Evolutionary conservation across 2,329 filamentous ascomycete genomes (phyloP), one percentile per base, ranked within the genome.

Genomic region (Botryotinia narcissicola): DNA sequence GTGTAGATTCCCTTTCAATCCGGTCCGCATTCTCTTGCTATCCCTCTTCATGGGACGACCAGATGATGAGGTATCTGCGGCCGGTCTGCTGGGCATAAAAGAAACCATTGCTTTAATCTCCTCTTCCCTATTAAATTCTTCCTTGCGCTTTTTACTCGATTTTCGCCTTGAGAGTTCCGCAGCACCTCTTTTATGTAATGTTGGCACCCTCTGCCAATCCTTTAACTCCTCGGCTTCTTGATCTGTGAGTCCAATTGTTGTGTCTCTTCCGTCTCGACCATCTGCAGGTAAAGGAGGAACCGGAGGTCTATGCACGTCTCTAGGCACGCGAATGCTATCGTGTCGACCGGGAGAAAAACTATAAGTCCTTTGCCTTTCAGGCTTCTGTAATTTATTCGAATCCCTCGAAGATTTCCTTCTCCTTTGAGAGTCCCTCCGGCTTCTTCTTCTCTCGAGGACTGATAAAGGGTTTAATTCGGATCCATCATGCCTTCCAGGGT

Each of bases 61-160:
- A 63, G 89, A 85, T 71, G 87, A 87, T 81, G 87, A 88, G 46
- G 86, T 84, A 74, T 90, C 87, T 66, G 87, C 86, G 18, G 87
- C 87, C 9, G 90, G 86, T 70, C 92, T 88, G 71, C 85, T 87
- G 9, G 93, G 90, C 77, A 91, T 87, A 75, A 87, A 88, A 59
- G 89, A 88, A 79, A 89, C 92, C 92, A 98, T 93, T 71, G 93
- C 90, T 80, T 91, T 93, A 80, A 98, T 94, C 83, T 97, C 94
- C 75, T 93, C 93, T 82, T 97, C 95, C 73, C 95, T 88, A 74
- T 92, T 87, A 80, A 90, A 89, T 75, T 97, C 93, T 75, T 92
- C 87, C 77, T 91, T 91, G 79, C 91, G 90, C 78, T 91, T 89
- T 83, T 93, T 97, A 84, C 90, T 94, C 59, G 92, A 92, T 80